A percentile compares a stretch with the other conserved stretches of the same genome.
These are phyloP conservation scores for Malania oleifera DNA, from an alignment of 164 flowering plant species.

Conservation along the genomic window DNA sequence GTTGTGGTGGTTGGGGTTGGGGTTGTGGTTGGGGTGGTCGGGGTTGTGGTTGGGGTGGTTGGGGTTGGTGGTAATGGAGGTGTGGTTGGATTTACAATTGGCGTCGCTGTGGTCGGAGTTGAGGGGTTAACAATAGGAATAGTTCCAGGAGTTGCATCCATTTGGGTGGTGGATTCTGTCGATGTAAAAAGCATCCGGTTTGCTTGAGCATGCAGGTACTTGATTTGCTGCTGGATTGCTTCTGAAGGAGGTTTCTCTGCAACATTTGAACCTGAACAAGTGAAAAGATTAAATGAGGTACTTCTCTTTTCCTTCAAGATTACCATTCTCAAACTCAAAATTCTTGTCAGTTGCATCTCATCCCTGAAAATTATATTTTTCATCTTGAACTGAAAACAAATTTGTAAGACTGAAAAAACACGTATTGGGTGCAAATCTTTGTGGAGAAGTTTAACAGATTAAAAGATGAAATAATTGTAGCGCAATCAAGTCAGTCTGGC, in stretches of 20 bases:
- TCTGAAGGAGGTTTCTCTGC: constrained; percentile 27
- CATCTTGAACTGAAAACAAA: no score
- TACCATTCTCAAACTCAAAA: not conserved
- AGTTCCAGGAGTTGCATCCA: constrained; percentile 43
- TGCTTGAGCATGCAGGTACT: constrained; percentile 12
- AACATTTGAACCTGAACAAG: constrained; percentile 33
- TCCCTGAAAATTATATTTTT: no score
- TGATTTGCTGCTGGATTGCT: constrained; percentile 15
- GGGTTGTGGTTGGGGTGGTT: constrained; percentile 9
- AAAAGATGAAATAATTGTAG: no score
- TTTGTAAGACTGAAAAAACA: no score
- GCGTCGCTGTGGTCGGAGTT: constrained; percentile 14
- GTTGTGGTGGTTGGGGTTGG: constrained; percentile 7
- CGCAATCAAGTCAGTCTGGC: no score
- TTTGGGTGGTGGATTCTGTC: constrained; percentile 19
- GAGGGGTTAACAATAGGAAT: constrained; percentile 49
- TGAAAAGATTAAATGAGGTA: constrained; percentile 6
- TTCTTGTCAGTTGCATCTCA: no score
- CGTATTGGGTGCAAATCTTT: no score
- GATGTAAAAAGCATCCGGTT: constrained; percentile 15
- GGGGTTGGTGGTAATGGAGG: constrained; percentile 10
- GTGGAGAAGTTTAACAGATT: no score
- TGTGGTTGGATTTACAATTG: constrained; percentile 10
- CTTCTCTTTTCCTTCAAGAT: not conserved
- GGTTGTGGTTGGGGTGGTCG: constrained; percentile 11